Evolutionary conservation across 352 stramenopile genomes (phyloP).

Genomic region (Phytophthora podocarpi): DNA sequence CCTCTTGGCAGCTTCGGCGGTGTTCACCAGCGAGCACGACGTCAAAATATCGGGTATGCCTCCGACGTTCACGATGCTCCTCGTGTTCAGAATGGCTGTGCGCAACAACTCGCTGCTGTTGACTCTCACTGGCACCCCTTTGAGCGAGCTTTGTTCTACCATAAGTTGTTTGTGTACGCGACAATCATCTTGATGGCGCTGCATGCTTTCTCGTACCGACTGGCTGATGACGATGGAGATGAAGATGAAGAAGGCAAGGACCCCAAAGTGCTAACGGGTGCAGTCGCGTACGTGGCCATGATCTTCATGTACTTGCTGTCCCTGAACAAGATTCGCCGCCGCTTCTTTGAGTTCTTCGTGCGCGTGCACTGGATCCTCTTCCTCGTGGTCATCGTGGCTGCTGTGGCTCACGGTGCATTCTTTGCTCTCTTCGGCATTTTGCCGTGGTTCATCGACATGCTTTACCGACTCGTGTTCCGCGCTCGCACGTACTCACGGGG

Average conservation of each 20-base stretch:
- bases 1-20: not conserved
- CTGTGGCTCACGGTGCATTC: slow-evolving; percentile 36
- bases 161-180: slow-evolving; percentile 49
- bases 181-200: slow-evolving; percentile 33
- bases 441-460: slow-evolving; percentile 37
- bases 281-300: slow-evolving; percentile 32
- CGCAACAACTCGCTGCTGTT: slow-evolving; percentile 41
- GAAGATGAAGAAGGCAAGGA: slow-evolving; percentile 13
- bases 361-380: slow-evolving; percentile 50
- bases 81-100: slow-evolving; percentile 37
- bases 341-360: slow-evolving; percentile 55
- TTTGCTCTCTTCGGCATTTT: slow-evolving; percentile 38
- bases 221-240: slow-evolving; percentile 22
- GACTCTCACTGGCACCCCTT: slow-evolving; percentile 34
- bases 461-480: slow-evolving; percentile 36
- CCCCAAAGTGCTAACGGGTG: slow-evolving; percentile 10
- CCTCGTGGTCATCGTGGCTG: slow-evolving; percentile 35
- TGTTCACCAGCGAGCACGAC: slow-evolving; percentile 12
- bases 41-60: slow-evolving; percentile 9
- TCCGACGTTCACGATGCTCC: slow-evolving; percentile 29
- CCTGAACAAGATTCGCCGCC: slow-evolving; percentile 38
- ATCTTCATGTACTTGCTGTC: slow-evolving; percentile 31
- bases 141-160: slow-evolving; percentile 51
- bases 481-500: too few species aligned
- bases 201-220: slow-evolving; percentile 44